These are phyloP conservation scores for Thinopyrum elongatum DNA, from an alignment of 176 grass and related monocot genomes.

Conservation along the genomic window DNA sequence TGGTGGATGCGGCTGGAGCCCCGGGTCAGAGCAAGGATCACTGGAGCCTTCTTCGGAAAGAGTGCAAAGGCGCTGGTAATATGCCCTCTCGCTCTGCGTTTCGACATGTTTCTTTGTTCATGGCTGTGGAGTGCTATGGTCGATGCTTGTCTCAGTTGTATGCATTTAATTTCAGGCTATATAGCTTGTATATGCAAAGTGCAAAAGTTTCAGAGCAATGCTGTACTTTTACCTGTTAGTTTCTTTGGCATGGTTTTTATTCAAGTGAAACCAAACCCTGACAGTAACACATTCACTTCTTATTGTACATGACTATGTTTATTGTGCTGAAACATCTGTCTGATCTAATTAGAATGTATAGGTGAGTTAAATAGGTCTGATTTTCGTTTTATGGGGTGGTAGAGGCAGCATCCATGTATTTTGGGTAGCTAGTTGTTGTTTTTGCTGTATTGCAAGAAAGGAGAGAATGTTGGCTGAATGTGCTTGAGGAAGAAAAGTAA, in stretches of 20 bases:
- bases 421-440: background rate
- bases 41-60: constrained; percentile 70
- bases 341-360: constrained; percentile 1
- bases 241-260: constrained; percentile 10
- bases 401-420: constrained; percentile 1
- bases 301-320: background rate
- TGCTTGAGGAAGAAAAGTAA: background rate
- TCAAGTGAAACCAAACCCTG: background rate
- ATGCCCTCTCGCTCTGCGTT: constrained; percentile 22
- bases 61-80: constrained; percentile 65
- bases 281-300: background rate
- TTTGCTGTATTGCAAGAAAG: background rate
- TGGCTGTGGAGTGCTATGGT: constrained; percentile 7
- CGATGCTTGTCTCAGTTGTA: constrained; percentile 7
- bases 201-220: background rate
- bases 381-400: background rate
- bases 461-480: background rate
- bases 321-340: background rate
- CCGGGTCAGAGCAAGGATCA: constrained; percentile 53
- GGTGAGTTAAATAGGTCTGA: background rate
- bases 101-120: background rate
- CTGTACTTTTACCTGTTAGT: background rate
- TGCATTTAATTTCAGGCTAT: constrained; percentile 6
- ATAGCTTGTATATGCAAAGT: background rate
- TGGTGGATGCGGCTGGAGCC: constrained; percentile 87